Evolutionary conservation across 768 basidiomycete species (phyloP).

Genomic region (Leccinum aurantiacum): DNA sequence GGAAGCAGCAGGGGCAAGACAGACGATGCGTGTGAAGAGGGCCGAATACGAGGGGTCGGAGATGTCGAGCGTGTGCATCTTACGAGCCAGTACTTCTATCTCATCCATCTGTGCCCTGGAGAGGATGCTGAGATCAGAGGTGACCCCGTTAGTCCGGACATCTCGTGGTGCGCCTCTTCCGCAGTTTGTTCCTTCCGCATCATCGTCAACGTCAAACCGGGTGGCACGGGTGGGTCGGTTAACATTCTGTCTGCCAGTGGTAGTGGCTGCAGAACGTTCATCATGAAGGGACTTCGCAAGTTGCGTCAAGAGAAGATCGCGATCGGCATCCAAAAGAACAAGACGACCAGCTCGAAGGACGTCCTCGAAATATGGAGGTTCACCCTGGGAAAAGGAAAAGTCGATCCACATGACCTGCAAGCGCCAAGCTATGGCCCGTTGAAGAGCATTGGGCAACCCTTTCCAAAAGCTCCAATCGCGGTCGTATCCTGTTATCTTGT

Average conservation of each 20-base stretch:
- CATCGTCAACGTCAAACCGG: neutral
- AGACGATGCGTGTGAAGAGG: neutral
- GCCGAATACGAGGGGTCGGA: neutral
- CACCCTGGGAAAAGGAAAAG: neutral
- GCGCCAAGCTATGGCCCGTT: neutral
- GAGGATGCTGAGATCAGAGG: neutral
- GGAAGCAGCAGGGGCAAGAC: neutral
- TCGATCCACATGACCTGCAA: neutral
- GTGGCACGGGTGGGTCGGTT: neutral
- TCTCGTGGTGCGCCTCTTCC: neutral
- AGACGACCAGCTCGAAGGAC: neutral
- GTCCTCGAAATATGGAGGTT: neutral
- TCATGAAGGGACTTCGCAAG: neutral
- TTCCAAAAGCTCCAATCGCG: neutral
- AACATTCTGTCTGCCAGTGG: neutral
- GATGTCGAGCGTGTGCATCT: neutral
- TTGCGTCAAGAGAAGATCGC: neutral
- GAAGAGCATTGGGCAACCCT: neutral
- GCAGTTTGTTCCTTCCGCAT: neutral
- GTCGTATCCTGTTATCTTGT: neutral
- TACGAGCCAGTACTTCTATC: neutral
- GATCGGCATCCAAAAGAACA: neutral
- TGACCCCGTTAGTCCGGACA: neutral
- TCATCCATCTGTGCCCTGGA: neutral
- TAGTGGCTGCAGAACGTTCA: neutral